Percentiles rank a stretch among this genome's conserved stretches.
Evolutionary conservation across 371 early-diverging fungal genomes (phyloP).

Genomic region (Syncephalis fuscata): DNA sequence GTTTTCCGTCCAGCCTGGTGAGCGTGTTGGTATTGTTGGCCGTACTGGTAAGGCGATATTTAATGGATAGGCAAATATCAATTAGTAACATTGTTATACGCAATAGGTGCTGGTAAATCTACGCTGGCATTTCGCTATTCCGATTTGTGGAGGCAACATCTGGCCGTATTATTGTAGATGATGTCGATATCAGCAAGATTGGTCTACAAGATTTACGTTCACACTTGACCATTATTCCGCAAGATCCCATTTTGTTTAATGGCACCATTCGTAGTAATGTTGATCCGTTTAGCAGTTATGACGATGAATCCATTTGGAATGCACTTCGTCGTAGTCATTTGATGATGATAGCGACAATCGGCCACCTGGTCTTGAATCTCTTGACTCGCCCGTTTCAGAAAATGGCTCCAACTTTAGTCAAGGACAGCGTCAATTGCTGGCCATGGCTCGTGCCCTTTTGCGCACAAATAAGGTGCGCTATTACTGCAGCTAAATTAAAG

Average conservation of each 20-base stretch:
- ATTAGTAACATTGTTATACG: neutral
- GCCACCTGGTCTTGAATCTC: conserved; percentile 5
- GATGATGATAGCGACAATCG: conserved; percentile 19
- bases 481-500: conserved; percentile 24
- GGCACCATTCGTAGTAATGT: conserved; percentile 49
- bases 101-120: conserved; percentile 49
- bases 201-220: conserved; percentile 42
- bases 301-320: conserved; percentile 49
- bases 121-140: conserved; percentile 47
- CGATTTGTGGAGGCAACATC: conserved; percentile 41
- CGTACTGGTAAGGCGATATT: conserved; percentile 15
- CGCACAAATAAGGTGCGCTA: conserved; percentile 41
- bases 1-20: conserved; percentile 24
- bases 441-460: conserved; percentile 61
- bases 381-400: conserved; percentile 37
- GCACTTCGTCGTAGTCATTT: conserved; percentile 27
- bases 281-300: conserved; percentile 40
- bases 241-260: conserved; percentile 44
- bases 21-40: conserved; percentile 47
- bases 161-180: conserved; percentile 49
- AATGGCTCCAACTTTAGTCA: conserved; percentile 57
- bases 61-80: too few species aligned
- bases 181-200: conserved; percentile 40
- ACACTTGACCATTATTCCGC: conserved; percentile 51
- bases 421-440: conserved; percentile 70